These are phyloP conservation scores for Torulaspora gathmanii DNA, from an alignment of 805 yeast species.

Conservation along the genomic window DNA sequence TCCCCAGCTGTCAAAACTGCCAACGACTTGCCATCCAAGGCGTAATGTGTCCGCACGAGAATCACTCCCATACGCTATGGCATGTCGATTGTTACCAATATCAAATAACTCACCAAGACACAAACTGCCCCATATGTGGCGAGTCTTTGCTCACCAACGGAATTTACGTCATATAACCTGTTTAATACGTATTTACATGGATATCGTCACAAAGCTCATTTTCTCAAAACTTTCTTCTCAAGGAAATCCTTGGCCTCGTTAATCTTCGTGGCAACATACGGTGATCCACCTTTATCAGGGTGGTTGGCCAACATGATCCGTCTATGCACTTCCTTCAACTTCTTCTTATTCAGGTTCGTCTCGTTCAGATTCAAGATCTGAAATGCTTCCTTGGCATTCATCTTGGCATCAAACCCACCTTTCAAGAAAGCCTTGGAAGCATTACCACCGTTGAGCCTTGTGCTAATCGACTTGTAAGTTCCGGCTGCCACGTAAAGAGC, in stretches of 20 bases:
- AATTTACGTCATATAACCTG: constrained; percentile 22
- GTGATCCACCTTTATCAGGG: constrained; percentile 93
- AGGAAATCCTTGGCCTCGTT: constrained; percentile 75
- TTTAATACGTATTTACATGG: constrained; percentile 7
- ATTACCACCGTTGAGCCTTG: constrained; percentile 55
- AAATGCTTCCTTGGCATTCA: constrained; percentile 84
- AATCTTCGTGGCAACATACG: constrained; percentile 83
- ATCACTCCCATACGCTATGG: constrained; percentile 15
- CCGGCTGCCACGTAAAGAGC: constrained; percentile 64
- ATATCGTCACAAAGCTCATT: constrained; percentile 7
- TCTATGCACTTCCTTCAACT: constrained; percentile 80
- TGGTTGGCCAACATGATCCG: constrained; percentile 86
- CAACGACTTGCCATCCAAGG: constrained; percentile 25
- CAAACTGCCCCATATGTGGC: constrained; percentile 20
- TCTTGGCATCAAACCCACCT: constrained; percentile 90
- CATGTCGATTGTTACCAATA: constrained; percentile 34
- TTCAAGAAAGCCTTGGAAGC: constrained; percentile 52
- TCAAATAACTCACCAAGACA: constrained; percentile 26
- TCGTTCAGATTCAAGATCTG: constrained; percentile 75
- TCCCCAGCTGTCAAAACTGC: constrained; percentile 24
- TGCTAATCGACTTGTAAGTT: constrained; percentile 46
- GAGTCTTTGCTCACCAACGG: constrained; percentile 19
- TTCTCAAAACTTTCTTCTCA: constrained; percentile 31
- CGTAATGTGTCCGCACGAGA: constrained; percentile 21
- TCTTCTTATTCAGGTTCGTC: constrained; percentile 54